phyloP scores from a whole-genome alignment of 2,329 filamentous ascomycete genomes.

The Fusarium subglutinans region DNA sequence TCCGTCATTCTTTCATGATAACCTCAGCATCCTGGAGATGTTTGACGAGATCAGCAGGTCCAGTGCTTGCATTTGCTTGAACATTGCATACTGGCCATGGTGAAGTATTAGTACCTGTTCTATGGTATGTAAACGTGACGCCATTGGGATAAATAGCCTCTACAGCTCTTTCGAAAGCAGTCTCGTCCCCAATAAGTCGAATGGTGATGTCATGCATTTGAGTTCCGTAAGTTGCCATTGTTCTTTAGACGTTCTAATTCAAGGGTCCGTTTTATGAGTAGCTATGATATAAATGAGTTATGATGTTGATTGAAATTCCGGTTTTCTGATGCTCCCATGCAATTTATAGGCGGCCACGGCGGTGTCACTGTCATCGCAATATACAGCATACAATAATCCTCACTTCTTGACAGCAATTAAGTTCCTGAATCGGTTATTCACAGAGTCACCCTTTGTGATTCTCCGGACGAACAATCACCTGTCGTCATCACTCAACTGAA shows the following conservation, averaged over 20 bases:
- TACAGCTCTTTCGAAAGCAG: neutral
- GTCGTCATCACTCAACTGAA: neutral
- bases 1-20: neutral
- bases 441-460: accelerated
- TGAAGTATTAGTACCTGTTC: neutral
- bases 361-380: neutral
- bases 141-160: neutral
- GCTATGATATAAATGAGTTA: accelerated
- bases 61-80: neutral
- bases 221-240: neutral
- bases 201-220: neutral
- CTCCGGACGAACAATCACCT: accelerated
- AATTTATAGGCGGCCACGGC: neutral
- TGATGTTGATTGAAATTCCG: accelerated
- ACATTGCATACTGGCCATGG: neutral
- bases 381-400: neutral
- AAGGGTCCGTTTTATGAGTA: accelerated
- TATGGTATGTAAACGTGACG: neutral
- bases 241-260: too few species aligned
- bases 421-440: accelerated
- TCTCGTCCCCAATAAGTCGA: neutral
- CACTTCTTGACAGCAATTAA: neutral
- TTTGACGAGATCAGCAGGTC: neutral
- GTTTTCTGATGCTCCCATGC: accelerated
- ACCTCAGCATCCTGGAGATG: neutral